phyloP scores from a whole-genome alignment of 805 yeast species.

The Ogataea haglerorum region DNA sequence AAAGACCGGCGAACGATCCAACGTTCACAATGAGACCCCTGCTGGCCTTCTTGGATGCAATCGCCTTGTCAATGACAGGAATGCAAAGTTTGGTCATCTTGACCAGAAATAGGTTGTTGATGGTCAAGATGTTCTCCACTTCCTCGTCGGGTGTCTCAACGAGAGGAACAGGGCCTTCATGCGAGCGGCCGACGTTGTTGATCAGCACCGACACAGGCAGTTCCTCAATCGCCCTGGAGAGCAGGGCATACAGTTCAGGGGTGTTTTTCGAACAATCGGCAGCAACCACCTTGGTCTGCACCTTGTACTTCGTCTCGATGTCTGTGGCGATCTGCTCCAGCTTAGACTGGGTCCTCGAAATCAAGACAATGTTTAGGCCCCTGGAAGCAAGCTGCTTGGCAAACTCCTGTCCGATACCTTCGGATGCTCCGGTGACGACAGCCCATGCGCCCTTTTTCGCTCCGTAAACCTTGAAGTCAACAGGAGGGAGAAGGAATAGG shows the following conservation, averaged over 20 bases:
- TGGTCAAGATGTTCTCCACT: conserved; percentile 72
- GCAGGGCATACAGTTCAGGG: conserved; percentile 50
- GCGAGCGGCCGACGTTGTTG: conserved; percentile 94
- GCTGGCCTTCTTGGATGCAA: conserved; percentile 38
- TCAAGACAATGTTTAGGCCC: conserved; percentile 79
- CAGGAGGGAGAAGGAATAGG: conserved; percentile 60
- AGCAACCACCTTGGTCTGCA: conserved; percentile 64
- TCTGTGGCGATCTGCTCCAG: conserved; percentile 64
- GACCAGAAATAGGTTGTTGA: conserved; percentile 82
- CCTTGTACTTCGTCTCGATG: conserved; percentile 55
- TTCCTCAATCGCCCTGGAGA: conserved; percentile 44
- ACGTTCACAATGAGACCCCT: conserved; percentile 82
- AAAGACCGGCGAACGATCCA: conserved; percentile 96
- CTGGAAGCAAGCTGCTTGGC: conserved; percentile 78
- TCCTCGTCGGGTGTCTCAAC: conserved; percentile 74
- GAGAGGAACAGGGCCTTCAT: conserved; percentile 93
- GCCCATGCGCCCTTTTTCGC: conserved; percentile 79
- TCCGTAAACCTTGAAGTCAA: conserved; percentile 66
- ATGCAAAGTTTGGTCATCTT: conserved; percentile 76
- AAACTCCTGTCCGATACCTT: conserved; percentile 94
- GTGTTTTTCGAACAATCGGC: conserved; percentile 73
- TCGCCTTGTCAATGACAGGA: conserved; percentile 62
- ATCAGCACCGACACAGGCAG: conserved; percentile 71
- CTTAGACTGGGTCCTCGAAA: conserved; percentile 81
- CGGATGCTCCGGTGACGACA: conserved; percentile 96